phyloP scores from a whole-genome alignment of 2,329 filamentous ascomycete species.

The Arthrinium puccinioides region DNA sequence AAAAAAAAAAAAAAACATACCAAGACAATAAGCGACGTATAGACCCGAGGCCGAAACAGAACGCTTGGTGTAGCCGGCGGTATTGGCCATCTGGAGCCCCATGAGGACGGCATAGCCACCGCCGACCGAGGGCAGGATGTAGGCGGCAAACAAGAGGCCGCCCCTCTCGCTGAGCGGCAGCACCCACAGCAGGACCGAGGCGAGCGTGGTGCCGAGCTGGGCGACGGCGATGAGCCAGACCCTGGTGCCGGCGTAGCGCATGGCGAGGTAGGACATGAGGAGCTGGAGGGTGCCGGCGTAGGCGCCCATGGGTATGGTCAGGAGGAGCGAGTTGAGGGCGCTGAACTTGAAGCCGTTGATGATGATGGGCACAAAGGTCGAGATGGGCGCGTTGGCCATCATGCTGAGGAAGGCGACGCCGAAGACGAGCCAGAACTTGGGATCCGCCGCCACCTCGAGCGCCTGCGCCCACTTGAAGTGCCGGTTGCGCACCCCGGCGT shows the following conservation, averaged over 20 bases:
- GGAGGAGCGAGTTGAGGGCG: conserved; percentile 37
- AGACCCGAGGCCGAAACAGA: too few species aligned
- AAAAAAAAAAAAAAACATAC: too few species aligned
- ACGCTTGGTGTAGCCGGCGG: too few species aligned
- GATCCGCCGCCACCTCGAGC: conserved; percentile 35
- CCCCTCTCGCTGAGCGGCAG: conserved; percentile 32
- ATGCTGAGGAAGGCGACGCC: conserved; percentile 43
- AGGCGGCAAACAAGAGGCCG: conserved; percentile 38
- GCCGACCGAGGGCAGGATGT: conserved; percentile 35
- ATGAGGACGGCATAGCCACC: conserved; percentile 43
- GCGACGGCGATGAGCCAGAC: conserved; percentile 31
- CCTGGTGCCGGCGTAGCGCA: conserved; percentile 24
- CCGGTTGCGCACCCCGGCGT: conserved; percentile 38
- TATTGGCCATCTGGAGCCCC: conserved; percentile 41
- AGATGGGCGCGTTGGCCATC: conserved; percentile 42
- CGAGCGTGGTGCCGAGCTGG: conserved; percentile 32
- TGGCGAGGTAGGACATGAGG: conserved; percentile 30
- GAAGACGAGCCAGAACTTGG: conserved; percentile 36
- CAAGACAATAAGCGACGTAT: too few species aligned
- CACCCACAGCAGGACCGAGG: conserved; percentile 33
- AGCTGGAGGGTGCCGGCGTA: conserved; percentile 41
- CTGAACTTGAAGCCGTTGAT: conserved; percentile 39
- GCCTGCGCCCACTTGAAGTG: conserved; percentile 40
- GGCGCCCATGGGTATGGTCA: conserved; percentile 47
- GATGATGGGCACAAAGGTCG: conserved; percentile 49